Percentiles rank a stretch among this genome's conserved stretches.
Evolutionary conservation across 495 filamentous ascomycete genomes (phyloP).

Genomic region (Melanomma pulvis-pyrius): DNA sequence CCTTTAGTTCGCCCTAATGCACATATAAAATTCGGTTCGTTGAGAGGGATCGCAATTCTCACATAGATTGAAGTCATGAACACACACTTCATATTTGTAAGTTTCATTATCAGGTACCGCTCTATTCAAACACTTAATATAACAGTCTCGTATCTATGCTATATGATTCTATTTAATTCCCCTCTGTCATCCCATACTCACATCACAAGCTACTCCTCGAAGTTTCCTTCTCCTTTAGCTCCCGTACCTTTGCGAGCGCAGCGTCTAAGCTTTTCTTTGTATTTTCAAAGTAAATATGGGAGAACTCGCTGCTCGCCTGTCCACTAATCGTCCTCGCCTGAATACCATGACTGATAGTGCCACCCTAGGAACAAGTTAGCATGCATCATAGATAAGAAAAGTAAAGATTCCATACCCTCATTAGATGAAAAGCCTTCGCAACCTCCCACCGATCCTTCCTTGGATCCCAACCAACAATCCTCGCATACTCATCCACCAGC

Average conservation of each 20-base stretch:
- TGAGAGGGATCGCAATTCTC: too few species aligned
- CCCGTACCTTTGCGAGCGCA: slow-evolving; percentile 23
- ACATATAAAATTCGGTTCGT: too few species aligned
- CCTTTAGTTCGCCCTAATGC: too few species aligned
- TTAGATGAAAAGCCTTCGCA: slow-evolving; percentile 34
- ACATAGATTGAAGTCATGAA: too few species aligned
- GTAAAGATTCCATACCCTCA: slow-evolving; percentile 20
- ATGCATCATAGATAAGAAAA: not conserved
- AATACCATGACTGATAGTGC: slow-evolving; percentile 35
- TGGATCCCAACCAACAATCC: slow-evolving; percentile 28
- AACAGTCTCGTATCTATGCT: too few species aligned
- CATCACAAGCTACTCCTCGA: slow-evolving; percentile 15
- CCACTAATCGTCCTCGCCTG: slow-evolving; percentile 35
- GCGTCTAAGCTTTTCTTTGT: slow-evolving; percentile 27
- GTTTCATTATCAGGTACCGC: too few species aligned
- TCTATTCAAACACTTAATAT: too few species aligned
- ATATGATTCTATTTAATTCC: too few species aligned
- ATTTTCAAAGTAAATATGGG: slow-evolving; percentile 32
- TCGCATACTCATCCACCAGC: slow-evolving; percentile 30
- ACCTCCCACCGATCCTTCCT: slow-evolving; percentile 32
- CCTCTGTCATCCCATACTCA: too few species aligned
- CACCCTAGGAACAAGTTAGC: slow-evolving; percentile 20
- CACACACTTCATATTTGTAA: too few species aligned
- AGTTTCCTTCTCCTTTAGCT: slow-evolving; percentile 30
- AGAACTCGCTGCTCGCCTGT: slow-evolving; percentile 36